Evolutionary conservation across 768 basidiomycete species (phyloP), one percentile per base, ranked within the genome.

Genomic region (Naganishia randhawae): DNA sequence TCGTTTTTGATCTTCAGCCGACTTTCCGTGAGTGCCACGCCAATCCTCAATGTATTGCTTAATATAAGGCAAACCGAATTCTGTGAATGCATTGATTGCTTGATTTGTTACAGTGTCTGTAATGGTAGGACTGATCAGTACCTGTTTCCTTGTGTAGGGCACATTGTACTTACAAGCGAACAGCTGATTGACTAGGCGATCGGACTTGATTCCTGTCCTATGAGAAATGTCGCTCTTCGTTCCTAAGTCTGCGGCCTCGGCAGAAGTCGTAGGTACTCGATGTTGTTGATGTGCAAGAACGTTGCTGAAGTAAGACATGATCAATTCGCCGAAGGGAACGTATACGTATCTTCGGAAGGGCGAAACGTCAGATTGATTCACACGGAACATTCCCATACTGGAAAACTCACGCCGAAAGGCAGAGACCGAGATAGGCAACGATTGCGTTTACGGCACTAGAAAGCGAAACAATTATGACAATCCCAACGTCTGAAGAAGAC

Each of bases 361-460:
- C 37, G 35, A 71, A 52, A 74, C 66, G 65, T 54, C 19, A 3
- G 17, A 32, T 16, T 42, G 41, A 10, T 16, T 33, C n/a, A 25
- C 32, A 32, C n/a, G 62, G n/a, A 16, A 29, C 16, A 25, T 45
- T 19, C 19, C 42, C 7, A 48, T 3, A 50, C 45, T 4, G 9
- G 25, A 31, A n/a, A 48, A 61, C 57, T 14, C 27, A 61, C 57
- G 94, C 92, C n/a, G 89, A 91, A 17, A 98, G 86, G 7, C 86
- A 87, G n/a, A 99, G 85, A 45, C 90, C 89, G 61, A 93, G 86
- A 77, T 94, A 97, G 0, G 95, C 89, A 22, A 94, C 92, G 75
- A 97, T 85, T 0, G 89, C 87, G 35, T 89, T 88, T 64, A 98
- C 84, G 0, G 89, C 86, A 76, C 76, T 77, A 37, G 1, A n/a